Conservation (phyloP, 768 basidiomycete genomes). For the Asterophora lycoperdoides region DNA sequence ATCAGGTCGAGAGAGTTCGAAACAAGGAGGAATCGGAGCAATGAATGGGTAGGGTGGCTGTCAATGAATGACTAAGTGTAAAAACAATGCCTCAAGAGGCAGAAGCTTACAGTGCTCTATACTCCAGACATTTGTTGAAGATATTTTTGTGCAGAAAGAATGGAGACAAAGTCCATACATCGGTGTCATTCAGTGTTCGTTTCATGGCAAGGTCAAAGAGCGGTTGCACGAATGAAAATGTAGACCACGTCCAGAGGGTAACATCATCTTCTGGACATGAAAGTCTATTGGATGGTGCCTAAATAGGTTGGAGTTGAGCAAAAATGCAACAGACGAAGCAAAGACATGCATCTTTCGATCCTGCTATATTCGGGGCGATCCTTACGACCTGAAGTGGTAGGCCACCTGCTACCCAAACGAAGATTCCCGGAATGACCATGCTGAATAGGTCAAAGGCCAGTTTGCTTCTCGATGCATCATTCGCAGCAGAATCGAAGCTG, state of each 20-base stretch:
- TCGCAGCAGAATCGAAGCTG: conserved; percentile 25
- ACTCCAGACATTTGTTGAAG: conserved; percentile 58
- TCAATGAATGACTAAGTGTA: background rate
- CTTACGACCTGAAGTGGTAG: conserved; percentile 45
- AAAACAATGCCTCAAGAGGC: conserved; percentile 1
- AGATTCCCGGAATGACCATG: conserved; percentile 31
- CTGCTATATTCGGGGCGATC: conserved; percentile 48
- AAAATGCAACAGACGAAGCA: conserved; percentile 2
- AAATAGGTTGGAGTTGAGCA: conserved; percentile 7
- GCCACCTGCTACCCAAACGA: conserved; percentile 52
- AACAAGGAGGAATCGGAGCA: conserved; percentile 56
- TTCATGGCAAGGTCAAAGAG: conserved; percentile 48
- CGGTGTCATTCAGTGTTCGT: conserved; percentile 44
- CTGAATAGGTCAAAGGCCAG: conserved; percentile 26
- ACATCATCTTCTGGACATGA: conserved; percentile 65
- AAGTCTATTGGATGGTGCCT: conserved; percentile 46
- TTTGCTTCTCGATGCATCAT: conserved; percentile 5
- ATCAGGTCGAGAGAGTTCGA: conserved; percentile 70
- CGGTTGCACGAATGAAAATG: conserved; percentile 62
- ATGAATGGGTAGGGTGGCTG: conserved; percentile 52
- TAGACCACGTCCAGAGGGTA: conserved; percentile 61
- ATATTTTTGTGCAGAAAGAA: conserved; percentile 66
- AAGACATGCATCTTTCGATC: conserved; percentile 39
- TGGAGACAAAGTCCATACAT: conserved; percentile 66
- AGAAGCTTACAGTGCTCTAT: conserved; percentile 35